phyloP scores from a whole-genome alignment of 2,329 filamentous ascomycete species.

The Aspergillus calidoustus region DNA sequence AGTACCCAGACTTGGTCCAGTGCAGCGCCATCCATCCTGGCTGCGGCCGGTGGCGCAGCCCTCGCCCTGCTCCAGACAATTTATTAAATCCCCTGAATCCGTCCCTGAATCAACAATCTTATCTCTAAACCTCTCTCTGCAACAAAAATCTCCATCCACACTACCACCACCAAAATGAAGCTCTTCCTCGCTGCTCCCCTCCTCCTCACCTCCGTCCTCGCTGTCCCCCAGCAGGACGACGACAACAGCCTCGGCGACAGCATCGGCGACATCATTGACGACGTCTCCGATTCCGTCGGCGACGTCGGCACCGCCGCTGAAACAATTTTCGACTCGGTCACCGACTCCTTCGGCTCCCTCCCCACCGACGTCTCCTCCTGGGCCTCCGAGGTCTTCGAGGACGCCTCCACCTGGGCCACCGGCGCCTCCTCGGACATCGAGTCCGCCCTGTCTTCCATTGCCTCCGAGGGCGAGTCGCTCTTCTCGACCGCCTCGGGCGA shows the following conservation, averaged over 20 bases:
- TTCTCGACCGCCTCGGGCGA: conserved; percentile 7
- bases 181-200: conserved; percentile 31
- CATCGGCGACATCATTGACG: conserved; percentile 17
- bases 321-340: conserved; percentile 9
- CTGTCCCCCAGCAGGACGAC: conserved; percentile 20
- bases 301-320: not conserved
- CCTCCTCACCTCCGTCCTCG: conserved; percentile 28
- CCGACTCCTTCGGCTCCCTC: conserved; percentile 11
- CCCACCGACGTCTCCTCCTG: conserved; percentile 21
- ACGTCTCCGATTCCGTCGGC: not conserved
- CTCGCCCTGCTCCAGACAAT: not conserved
- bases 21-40: not conserved
- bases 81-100: not conserved
- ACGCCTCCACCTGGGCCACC: conserved; percentile 19
- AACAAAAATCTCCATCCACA: not conserved
- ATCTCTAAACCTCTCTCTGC: not conserved
- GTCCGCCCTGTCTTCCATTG: conserved; percentile 17
- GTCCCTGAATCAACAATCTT: not conserved
- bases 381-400: conserved; percentile 17
- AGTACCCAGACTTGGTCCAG: not conserved
- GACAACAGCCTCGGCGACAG: conserved; percentile 15
- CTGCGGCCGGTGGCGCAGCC: not conserved
- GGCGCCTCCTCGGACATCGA: conserved; percentile 15
- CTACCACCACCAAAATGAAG: conserved; percentile 28
- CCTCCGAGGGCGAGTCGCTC: conserved; percentile 16